phyloP scores from a whole-genome alignment of 495 filamentous ascomycete species.

The Pyrenula massariospora region DNA sequence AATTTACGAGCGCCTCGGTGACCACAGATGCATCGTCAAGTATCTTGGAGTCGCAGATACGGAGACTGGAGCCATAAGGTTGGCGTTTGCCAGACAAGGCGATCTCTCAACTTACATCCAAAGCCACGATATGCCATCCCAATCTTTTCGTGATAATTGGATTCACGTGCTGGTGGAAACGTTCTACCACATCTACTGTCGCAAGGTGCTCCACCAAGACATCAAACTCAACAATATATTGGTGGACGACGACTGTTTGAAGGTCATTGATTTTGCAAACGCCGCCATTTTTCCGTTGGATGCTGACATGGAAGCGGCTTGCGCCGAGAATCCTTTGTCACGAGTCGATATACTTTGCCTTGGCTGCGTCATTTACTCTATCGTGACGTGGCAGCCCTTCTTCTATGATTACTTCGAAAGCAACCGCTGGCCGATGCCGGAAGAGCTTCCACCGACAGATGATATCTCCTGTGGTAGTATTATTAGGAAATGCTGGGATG shows the following conservation, averaged over 20 bases:
- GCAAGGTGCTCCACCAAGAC: slow-evolving; percentile 4
- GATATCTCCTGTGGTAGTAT: too few species aligned
- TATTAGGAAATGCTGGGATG: too few species aligned
- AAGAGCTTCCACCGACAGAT: too few species aligned
- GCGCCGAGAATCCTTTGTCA: slow-evolving; percentile 2
- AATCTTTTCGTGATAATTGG: slow-evolving; percentile 5
- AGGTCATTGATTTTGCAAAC: slow-evolving; percentile 5
- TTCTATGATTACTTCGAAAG: too few species aligned
- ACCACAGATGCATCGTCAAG: slow-evolving; percentile 5
- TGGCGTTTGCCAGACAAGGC: slow-evolving; percentile 1
- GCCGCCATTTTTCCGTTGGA: slow-evolving; percentile 1
- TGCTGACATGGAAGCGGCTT: slow-evolving; percentile 4
- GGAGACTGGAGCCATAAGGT: slow-evolving; percentile 4
- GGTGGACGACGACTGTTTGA: slow-evolving; percentile 2
- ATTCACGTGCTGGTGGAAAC: slow-evolving; percentile 1
- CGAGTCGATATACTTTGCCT: slow-evolving; percentile 3
- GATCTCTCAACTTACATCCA: slow-evolving; percentile 4
- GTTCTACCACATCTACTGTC: slow-evolving; percentile 4
- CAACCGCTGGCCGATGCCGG: too few species aligned
- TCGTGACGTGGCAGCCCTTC: slow-evolving; percentile 1
- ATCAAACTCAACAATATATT: slow-evolving; percentile 5
- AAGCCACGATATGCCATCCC: slow-evolving; percentile 4
- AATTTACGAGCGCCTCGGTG: slow-evolving; percentile 5
- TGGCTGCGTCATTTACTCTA: slow-evolving; percentile 4
- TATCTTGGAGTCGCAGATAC: slow-evolving; percentile 4